phyloP scores from a whole-genome alignment of 306 rosid genomes.

The Heteromeles arbutifolia region DNA sequence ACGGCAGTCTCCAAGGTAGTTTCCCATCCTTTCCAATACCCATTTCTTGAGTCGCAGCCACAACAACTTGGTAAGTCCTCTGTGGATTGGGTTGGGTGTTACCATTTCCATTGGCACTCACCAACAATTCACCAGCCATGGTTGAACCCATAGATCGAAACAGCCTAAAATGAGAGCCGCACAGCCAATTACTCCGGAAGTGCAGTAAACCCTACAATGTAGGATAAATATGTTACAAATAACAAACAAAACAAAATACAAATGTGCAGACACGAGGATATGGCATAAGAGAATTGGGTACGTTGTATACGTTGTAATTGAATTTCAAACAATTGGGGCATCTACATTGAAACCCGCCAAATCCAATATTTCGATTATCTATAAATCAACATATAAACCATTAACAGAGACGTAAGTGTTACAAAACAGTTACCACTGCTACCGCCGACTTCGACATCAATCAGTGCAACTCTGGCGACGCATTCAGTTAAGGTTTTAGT shows the following conservation, averaged over 20 bases:
- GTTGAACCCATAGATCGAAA: slow-evolving; percentile 20
- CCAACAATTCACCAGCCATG: slow-evolving; percentile 65
- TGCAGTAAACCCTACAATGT: slow-evolving; percentile 26
- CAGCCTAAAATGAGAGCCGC: slow-evolving; percentile 24
- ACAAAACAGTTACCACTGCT: neutral
- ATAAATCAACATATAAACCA: neutral
- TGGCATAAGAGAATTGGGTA: neutral
- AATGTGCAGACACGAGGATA: neutral
- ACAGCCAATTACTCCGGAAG: slow-evolving; percentile 29
- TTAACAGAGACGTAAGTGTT: neutral
- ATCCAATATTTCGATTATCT: neutral
- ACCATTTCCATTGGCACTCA: slow-evolving; percentile 41
- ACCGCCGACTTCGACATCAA: neutral
- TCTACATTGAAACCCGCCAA: neutral
- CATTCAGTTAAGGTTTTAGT: neutral
- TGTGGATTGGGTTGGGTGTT: slow-evolving; percentile 42
- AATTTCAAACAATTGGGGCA: neutral
- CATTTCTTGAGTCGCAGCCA: slow-evolving; percentile 73
- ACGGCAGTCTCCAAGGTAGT: slow-evolving; percentile 76
- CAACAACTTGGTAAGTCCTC: slow-evolving; percentile 90
- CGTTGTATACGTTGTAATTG: neutral
- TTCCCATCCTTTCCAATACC: slow-evolving; percentile 89
- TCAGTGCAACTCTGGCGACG: neutral
- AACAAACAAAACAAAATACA: neutral
- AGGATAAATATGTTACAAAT: neutral